Conservation (phyloP, 371 early-diverging fungal genomes). For the Circinella umbellata region DNA sequence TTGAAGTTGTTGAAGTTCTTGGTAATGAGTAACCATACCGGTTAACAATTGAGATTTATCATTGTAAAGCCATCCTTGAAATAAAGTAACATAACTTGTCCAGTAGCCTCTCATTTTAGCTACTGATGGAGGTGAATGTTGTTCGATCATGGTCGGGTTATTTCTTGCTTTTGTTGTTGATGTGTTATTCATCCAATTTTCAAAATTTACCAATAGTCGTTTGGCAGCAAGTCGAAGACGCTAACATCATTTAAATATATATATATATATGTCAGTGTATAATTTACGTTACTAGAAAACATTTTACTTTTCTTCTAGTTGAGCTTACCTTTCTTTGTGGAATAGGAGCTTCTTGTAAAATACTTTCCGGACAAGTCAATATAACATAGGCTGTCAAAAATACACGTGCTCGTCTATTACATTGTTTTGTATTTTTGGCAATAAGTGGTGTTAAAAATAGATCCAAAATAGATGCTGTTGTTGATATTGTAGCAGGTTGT, state of each 20-base stretch:
- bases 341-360: constrained; percentile 52
- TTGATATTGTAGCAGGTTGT: background rate
- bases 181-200: constrained; percentile 49
- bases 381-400: constrained; percentile 73
- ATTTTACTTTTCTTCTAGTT: background rate
- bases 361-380: constrained; percentile 61
- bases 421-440: constrained; percentile 25
- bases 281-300: background rate
- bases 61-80: constrained; percentile 71
- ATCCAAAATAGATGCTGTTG: constrained; percentile 15
- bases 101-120: constrained; percentile 39
- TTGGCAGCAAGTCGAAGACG: constrained; percentile 44
- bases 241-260: constrained; percentile 19
- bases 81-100: constrained; percentile 58
- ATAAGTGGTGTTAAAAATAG: constrained; percentile 24
- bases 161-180: too few species aligned
- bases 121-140: background rate
- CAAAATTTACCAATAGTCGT: constrained; percentile 54
- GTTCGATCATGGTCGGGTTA: background rate
- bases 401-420: constrained; percentile 55
- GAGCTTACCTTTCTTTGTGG: constrained; percentile 54
- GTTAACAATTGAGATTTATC: constrained; percentile 65
- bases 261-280: too few species aligned
- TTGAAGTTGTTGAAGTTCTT: constrained; percentile 70
- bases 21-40: constrained; percentile 65